Evolutionary conservation across 257 asterid genomes (phyloP), one percentile per base, ranked within the genome.

Genomic region (Henckelia pumila): DNA sequence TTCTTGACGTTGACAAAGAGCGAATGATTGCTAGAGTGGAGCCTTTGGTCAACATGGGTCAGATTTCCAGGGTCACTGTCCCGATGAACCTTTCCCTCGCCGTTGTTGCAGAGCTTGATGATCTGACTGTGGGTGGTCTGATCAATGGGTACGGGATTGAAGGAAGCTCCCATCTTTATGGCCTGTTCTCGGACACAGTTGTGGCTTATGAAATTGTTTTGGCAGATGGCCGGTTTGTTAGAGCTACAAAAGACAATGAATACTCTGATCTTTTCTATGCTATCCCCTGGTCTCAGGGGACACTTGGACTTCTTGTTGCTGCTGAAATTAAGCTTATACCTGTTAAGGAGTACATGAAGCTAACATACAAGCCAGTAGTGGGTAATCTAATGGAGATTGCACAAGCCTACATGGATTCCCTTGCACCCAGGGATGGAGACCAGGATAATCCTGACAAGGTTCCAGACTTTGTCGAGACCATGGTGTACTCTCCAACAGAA

Each of bases 251-350:
- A 76, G 98, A 92, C 81, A 92, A 92, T 13, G 91, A 89, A 63
- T 89, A 77, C 73, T 81, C 98, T 5, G 98, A 92, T 70, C 95
- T 88, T 22, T 93, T 86, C 74, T 90, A 93, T 76, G 89, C 95
- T 22, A 81, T 92, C 72, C 98, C 98, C 1, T 92, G 98, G 98
- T 92, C 98, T 74, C 98, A 92, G 71, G 98, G 98, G 29, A 92
- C 98, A n/a, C 77, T 92, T 7, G 98, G 97, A 40, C 89, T 92
- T 57, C 96, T 92, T 11, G 96, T 89, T 61, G 81, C 98, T 17
- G 98, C 98, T 19, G 96, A 92, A 88, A 92, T 92, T 76, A 92
- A 89, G 88, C 98, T 93, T 40, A 86, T 93, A 64, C 96, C 86
- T 16, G 14, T 93, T 17, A 88, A 90, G 78, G 98, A 93, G 64